Evolutionary conservation across 2,329 filamentous ascomycete species (phyloP), one percentile per base, ranked within the genome.

Genomic region (Calonectria hawksworthii): DNA sequence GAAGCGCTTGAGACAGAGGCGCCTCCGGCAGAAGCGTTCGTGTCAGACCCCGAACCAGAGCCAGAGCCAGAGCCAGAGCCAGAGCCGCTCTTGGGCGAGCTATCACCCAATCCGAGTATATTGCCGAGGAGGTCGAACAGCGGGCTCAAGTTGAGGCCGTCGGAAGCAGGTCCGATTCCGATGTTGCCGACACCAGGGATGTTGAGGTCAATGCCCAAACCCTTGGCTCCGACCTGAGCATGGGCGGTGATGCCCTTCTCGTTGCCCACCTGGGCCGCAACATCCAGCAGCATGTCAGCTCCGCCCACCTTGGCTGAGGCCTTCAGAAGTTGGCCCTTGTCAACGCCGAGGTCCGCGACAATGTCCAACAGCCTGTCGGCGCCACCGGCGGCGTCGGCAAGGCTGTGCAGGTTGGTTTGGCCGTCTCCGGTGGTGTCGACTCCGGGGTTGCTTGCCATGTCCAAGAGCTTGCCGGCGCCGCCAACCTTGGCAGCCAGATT

Each of bases 141-240:
- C 8, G 44, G 44, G 30, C 30, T 64, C 52, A 70, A 28, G 34
- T 68, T 21, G 28, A 44, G 23, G 18, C 68, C 68, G 21, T 70
- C 34, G 30, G 54, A 61, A 13, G 41, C 68, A 34, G 68, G 41
- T 14, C 68, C 68, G n/a, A 51, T 52, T 2, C 68, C 68, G 10
- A 64, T 50, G 10, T 70, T 63, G 23, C 56, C 68, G 16, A 63
- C 26, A 2, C 68, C 68, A 3, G 68, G 54, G 7, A 63, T 64
- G 10, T 70, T 41, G 14, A 63, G 30, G 30, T 70, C 68, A 32
- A 63, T 70, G 14, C 44, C 68, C 30, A 63, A 23, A 13, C 56
- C 56, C 7, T 61, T 47, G 2, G 32, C 14, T 4, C 56, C 54
- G 26, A 68, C 21, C 36, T 68, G 51, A n/a, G 66, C 66, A 9